phyloP scores from a whole-genome alignment of 352 stramenopile genomes.

The Globisporangium uncinulatum region DNA sequence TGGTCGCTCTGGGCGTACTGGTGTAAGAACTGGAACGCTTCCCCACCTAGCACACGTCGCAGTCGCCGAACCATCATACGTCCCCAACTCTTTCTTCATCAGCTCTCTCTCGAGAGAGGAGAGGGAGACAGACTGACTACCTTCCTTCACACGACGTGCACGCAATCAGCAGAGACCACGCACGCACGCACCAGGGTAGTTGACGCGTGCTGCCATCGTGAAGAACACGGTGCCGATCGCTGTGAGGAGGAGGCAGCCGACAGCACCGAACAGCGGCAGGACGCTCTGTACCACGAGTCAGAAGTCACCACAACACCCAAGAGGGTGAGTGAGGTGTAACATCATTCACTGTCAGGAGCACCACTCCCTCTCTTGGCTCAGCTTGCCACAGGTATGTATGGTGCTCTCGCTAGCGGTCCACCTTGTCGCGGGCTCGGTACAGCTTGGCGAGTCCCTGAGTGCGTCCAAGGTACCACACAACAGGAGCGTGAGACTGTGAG shows the following conservation, averaged over 20 bases:
- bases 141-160: no score
- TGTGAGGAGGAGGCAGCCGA: slow-evolving; percentile 42
- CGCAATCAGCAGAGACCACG: background rate
- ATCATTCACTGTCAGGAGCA: no score
- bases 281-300: slow-evolving; percentile 20
- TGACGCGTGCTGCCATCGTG: slow-evolving; percentile 71
- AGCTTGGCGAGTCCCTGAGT: slow-evolving; percentile 61
- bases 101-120: no score
- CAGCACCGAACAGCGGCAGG: slow-evolving; percentile 47
- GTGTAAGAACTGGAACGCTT: slow-evolving; percentile 62
- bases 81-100: no score
- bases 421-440: slow-evolving; percentile 56
- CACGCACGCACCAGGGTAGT: slow-evolving; percentile 87
- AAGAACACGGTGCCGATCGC: slow-evolving; percentile 47
- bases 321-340: no score
- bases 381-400: no score
- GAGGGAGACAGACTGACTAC: no score
- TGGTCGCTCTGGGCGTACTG: slow-evolving; percentile 27
- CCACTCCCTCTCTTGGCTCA: no score
- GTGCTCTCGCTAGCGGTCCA: background rate
- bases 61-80: no score
- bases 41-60: slow-evolving; percentile 31
- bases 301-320: background rate
- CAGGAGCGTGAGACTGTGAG: background rate
- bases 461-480: background rate